A percentile compares a stretch with the other conserved stretches of the same genome.
Conservation (phyloP, 1,284 basidiomycete species). For the Marasmius fiardii region DNA sequence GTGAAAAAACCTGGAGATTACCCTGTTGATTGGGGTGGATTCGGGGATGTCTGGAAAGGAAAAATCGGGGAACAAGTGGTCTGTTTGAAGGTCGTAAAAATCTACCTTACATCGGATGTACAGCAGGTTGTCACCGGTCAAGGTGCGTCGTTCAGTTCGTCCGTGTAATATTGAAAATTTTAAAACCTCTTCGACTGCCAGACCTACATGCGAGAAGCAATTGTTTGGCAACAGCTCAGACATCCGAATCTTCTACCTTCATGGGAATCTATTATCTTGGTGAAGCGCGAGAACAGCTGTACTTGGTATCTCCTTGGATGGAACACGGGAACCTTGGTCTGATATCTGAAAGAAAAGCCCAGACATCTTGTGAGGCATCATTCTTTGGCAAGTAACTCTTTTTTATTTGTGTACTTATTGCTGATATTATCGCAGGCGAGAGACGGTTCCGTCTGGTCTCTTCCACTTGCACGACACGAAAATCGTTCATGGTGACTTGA, state of each 20-base stretch:
- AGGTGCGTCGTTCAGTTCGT: not conserved
- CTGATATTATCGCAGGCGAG: not conserved
- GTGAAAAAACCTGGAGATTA: not conserved
- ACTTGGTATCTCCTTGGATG: not conserved
- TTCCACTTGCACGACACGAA: not conserved
- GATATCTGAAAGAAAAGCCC: not conserved
- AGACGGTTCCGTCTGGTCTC: not conserved
- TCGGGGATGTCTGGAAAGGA: constrained; percentile 6
- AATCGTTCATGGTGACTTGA: not conserved
- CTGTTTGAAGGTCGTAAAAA: not conserved
- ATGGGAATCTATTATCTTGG: not conserved
- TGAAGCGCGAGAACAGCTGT: not conserved
- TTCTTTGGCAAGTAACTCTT: not conserved
- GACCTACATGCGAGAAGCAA: not conserved
- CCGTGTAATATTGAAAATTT: no score
- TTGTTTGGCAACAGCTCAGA: not conserved
- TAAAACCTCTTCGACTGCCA: not conserved
- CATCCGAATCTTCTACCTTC: not conserved
- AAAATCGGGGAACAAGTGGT: not conserved
- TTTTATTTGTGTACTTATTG: not conserved
- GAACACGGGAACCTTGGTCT: not conserved
- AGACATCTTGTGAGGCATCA: not conserved
- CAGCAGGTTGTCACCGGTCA: not conserved
- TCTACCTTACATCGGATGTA: not conserved
- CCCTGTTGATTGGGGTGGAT: constrained; percentile 2